Base-by-base conservation (phyloP, 2,329 filamentous ascomycete genomes). In the Thelonectria discophora region DNA sequence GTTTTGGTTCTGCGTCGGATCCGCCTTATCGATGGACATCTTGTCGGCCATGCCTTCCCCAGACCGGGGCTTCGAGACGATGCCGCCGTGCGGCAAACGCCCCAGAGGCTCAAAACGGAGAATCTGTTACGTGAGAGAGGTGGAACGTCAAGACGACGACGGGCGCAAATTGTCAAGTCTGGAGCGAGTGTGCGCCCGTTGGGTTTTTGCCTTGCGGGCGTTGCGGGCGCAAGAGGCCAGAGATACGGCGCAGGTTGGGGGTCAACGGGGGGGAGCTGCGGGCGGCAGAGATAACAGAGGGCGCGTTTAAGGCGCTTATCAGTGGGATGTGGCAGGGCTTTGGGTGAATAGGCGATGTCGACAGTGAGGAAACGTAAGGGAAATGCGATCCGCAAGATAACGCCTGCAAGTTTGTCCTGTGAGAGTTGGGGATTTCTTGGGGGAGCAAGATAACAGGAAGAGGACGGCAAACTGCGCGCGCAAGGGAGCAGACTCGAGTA, bases 11-110 rank as follows among this genome's bases (percentile, higher is more conserved):
- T 72, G 70, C 65, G 65, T 65, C 61, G 65, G 69, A 65, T 72
- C 66, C 67, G 72, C 84, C 77, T 85, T 84, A 75, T 89, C 86
- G 76, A 89, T 86, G 69, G 87, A 88, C 87, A 89, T 90, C 69
- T 81, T 86, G 78, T 88, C 86, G 78, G 85, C 84, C 86, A 89
- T 89, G 76, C 80, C 82, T 80, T 76, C 68, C 69, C 69, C 69
- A 67, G 68, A 65, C 62, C 48, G 61, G 70, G 70, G 70, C 63
- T 70, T 67, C 52, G 70, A 72, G 66, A 73, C 69, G 73, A 76
- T 75, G 74, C 74, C 74, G 74, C 74, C 65, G 68, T 70, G 75
- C 75, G 74, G 74, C 74, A 74, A 74, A 71, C 73, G 73, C 74
- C 75, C 74, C 73, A 70, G 68, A 69, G 59, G 69, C 66, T 69